Conservation (phyloP, 306 rosid species). For the Gastrolobium bilobum region DNA sequence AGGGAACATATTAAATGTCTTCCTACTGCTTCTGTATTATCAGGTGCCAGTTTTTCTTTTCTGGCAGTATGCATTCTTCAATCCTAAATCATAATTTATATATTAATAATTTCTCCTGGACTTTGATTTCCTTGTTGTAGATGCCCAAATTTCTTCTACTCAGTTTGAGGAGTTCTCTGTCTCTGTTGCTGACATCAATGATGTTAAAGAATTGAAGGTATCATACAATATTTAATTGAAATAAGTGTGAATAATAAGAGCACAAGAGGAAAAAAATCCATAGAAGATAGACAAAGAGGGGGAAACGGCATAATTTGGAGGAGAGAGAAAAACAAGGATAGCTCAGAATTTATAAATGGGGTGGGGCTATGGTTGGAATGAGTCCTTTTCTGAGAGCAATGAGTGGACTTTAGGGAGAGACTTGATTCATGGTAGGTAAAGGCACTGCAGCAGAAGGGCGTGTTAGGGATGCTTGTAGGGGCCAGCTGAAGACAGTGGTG, state of each 20-base stretch:
- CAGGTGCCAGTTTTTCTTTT: slow-evolving; percentile 63
- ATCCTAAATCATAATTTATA: slow-evolving; percentile 5
- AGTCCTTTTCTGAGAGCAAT: slow-evolving; percentile 18
- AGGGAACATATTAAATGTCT: slow-evolving; percentile 55
- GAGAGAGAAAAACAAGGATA: slow-evolving; percentile 37
- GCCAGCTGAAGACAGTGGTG: not conserved
- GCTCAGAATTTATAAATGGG: not conserved
- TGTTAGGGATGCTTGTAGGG: slow-evolving; percentile 1
- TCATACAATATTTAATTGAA: slow-evolving; percentile 18
- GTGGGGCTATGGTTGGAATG: not conserved
- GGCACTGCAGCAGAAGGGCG: slow-evolving; percentile 18
- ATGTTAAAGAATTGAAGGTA: slow-evolving; percentile 74
- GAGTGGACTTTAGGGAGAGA: slow-evolving; percentile 18
- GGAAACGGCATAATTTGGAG: slow-evolving; percentile 5
- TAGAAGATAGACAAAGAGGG: not conserved
- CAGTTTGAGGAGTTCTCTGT: slow-evolving; percentile 70
- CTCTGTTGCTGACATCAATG: slow-evolving; percentile 48
- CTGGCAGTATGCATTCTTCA: slow-evolving; percentile 6
- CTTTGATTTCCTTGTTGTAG: slow-evolving; percentile 47
- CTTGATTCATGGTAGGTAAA: not conserved
- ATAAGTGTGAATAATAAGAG: not conserved
- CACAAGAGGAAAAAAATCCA: not conserved
- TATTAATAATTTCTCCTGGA: not conserved
- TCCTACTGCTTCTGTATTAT: slow-evolving; percentile 56
- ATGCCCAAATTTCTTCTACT: slow-evolving; percentile 58